Percentiles rank a stretch among this genome's conserved stretches.
Evolutionary conservation across 495 filamentous ascomycete species (phyloP).

Genomic region (Lasiosphaeria miniovina): DNA sequence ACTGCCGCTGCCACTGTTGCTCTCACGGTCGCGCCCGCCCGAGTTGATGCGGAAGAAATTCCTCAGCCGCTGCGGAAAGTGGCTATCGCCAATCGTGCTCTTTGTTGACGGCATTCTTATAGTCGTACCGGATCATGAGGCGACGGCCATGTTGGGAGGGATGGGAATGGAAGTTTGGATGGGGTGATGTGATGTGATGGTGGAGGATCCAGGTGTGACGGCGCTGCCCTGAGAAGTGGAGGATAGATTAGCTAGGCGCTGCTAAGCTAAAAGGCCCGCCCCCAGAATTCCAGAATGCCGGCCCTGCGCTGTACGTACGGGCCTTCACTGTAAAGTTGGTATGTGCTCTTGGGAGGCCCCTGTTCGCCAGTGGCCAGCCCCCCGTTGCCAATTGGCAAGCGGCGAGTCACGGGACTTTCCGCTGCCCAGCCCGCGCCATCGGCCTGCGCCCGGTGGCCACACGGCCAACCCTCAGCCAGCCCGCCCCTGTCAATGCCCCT

Average conservation of each 20-base stretch:
- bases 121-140: conserved; percentile 27
- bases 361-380: not conserved
- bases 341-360: no score
- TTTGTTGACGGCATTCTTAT: conserved; percentile 38
- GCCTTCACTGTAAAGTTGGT: no score
- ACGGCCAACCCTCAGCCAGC: no score
- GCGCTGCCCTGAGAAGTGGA: not conserved
- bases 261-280: not conserved
- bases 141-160: conserved; percentile 28
- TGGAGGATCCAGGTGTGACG: not conserved
- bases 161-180: not conserved
- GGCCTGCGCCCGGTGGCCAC: no score
- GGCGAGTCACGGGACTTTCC: conserved; percentile 1
- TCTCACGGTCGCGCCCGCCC: conserved; percentile 41
- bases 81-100: conserved; percentile 47
- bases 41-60: conserved; percentile 96
- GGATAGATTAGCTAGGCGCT: not conserved
- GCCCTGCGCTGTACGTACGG: no score
- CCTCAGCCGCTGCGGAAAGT: conserved; percentile 86
- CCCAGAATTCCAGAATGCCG: not conserved
- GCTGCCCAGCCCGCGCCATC: not conserved
- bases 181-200: not conserved
- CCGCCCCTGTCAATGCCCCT: no score
- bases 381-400: not conserved
- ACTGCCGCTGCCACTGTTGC: conserved; percentile 36